Conservation (phyloP, 257 asterid genomes). For the Petunia axillaris region DNA sequence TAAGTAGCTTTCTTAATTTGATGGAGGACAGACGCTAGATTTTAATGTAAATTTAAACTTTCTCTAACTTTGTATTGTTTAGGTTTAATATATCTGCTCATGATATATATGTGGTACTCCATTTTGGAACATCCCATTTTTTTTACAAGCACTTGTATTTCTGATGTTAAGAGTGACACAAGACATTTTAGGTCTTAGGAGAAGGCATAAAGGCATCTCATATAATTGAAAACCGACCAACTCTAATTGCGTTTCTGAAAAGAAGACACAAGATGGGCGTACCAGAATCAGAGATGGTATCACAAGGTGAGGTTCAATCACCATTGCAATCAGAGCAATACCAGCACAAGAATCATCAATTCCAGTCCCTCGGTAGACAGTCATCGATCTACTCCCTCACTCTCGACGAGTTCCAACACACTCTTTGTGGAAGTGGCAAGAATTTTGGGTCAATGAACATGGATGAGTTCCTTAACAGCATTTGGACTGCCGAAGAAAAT, state of each 20-base stretch:
- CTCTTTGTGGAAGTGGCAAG: conserved; percentile 67
- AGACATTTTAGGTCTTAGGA: neutral
- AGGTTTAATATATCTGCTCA: neutral
- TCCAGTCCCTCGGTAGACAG: conserved; percentile 53
- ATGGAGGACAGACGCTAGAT: neutral
- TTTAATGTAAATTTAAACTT: neutral
- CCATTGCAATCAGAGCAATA: conserved; percentile 36
- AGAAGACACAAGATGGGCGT: conserved; percentile 39
- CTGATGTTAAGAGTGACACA: neutral
- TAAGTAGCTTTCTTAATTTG: neutral
- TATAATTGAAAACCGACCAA: neutral
- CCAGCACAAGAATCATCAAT: conserved; percentile 31
- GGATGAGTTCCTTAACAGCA: conserved; percentile 92
- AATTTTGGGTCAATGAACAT: conserved; percentile 87
- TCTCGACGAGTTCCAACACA: conserved; percentile 76
- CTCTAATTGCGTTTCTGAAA: neutral
- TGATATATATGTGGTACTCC: neutral
- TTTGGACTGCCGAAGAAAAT: conserved; percentile 88
- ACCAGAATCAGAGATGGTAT: conserved; percentile 44
- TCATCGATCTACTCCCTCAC: conserved; percentile 82
- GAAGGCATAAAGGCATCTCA: neutral
- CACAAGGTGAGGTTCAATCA: conserved; percentile 56
- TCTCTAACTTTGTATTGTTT: neutral
- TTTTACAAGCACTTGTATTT: neutral
- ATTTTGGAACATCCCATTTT: neutral